phyloP scores from a whole-genome alignment of 2,329 filamentous ascomycete species.

The Colletotrichum sp. region DNA sequence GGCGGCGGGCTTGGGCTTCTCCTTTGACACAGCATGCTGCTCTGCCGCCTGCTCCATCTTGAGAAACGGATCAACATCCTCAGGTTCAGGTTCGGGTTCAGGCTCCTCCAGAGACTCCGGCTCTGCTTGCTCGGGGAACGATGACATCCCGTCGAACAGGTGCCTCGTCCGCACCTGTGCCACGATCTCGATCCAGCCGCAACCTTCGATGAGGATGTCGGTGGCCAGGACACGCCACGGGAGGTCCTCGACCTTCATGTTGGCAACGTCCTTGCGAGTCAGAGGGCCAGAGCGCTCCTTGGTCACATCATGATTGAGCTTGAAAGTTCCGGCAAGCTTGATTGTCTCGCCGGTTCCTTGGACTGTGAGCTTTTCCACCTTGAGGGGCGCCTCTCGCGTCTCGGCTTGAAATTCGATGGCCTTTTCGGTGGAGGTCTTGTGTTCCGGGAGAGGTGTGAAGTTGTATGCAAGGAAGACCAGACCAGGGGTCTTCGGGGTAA shows the following conservation, averaged over 20 bases:
- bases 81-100: slow-evolving; percentile 12
- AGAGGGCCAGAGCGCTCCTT: slow-evolving; percentile 76
- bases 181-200: slow-evolving; percentile 90
- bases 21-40: slow-evolving; percentile 19
- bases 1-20: slow-evolving; percentile 15
- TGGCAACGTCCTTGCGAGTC: slow-evolving; percentile 66
- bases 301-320: slow-evolving; percentile 83
- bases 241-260: slow-evolving; percentile 68
- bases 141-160: slow-evolving; percentile 35
- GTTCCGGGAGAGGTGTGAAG: slow-evolving; percentile 80
- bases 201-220: slow-evolving; percentile 89
- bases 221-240: slow-evolving; percentile 81
- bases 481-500: slow-evolving; percentile 75
- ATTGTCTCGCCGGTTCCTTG: slow-evolving; percentile 64
- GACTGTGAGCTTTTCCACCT: slow-evolving; percentile 67
- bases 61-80: slow-evolving; percentile 17
- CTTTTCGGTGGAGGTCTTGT: slow-evolving; percentile 82
- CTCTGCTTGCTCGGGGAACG: slow-evolving; percentile 12
- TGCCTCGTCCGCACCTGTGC: slow-evolving; percentile 75
- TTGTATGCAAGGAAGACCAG: slow-evolving; percentile 79
- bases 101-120: background rate
- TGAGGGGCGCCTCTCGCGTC: slow-evolving; percentile 53
- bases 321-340: slow-evolving; percentile 74
- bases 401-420: slow-evolving; percentile 76
- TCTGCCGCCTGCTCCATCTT: slow-evolving; percentile 19